phyloP scores from a whole-genome alignment of 1,139 yeast species.

The Lodderomyces beijingensis region DNA sequence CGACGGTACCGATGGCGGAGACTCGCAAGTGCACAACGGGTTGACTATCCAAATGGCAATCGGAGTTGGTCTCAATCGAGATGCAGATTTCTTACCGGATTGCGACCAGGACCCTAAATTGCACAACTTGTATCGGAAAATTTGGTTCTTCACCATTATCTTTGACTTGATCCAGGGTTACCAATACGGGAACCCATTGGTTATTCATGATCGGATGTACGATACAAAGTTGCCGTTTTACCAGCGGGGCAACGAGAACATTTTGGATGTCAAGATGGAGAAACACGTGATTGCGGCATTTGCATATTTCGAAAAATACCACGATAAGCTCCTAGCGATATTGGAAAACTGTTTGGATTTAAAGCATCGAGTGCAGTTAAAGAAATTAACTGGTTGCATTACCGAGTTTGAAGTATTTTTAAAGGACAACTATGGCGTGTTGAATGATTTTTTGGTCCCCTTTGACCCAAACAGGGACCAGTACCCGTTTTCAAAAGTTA shows the following conservation, averaged over 20 bases:
- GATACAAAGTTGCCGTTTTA: conserved; percentile 28
- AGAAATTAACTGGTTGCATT: conserved; percentile 19
- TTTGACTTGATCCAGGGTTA: conserved; percentile 26
- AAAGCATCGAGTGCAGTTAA: conserved; percentile 16
- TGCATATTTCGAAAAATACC: conserved; percentile 22
- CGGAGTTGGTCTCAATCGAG: conserved; percentile 44
- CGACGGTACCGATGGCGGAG: conserved; percentile 44
- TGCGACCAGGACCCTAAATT: conserved; percentile 20
- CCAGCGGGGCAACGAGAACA: conserved; percentile 27
- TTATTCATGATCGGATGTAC: conserved; percentile 17
- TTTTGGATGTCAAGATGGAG: conserved; percentile 27
- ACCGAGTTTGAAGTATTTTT: conserved; percentile 28
- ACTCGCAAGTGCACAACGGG: conserved; percentile 35
- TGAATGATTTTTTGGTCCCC: conserved; percentile 23
- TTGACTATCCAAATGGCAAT: conserved; percentile 40
- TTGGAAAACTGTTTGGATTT: conserved; percentile 24
- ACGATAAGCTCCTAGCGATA: conserved; percentile 18
- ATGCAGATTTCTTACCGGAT: conserved; percentile 18
- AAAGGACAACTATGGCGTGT: conserved; percentile 18
- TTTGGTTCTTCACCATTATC: conserved; percentile 46
- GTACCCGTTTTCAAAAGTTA: conserved; percentile 28
- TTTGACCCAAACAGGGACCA: conserved; percentile 19
- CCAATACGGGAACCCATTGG: conserved; percentile 29
- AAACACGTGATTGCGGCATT: conserved; percentile 22
- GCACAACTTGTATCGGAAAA: conserved; percentile 44